These are phyloP conservation scores for Cordyceps farinosa DNA, from an alignment of 2,329 filamentous ascomycete species.

Conservation along the genomic window DNA sequence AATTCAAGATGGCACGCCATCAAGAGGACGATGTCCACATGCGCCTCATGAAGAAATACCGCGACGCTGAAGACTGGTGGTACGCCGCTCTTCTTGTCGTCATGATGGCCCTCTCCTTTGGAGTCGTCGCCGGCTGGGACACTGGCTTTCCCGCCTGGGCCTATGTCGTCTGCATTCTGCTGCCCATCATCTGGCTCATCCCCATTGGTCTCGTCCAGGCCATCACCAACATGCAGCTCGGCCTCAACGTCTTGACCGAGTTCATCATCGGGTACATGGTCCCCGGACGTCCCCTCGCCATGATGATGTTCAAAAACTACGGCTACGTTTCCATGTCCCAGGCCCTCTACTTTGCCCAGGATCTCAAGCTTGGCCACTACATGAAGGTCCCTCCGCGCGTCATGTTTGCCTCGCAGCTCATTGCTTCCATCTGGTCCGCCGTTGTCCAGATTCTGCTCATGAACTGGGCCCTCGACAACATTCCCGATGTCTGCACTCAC, in stretches of 20 bases:
- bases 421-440: conserved; percentile 59
- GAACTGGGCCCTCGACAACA: conserved; percentile 62
- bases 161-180: conserved; percentile 53
- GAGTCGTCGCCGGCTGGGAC: conserved; percentile 51
- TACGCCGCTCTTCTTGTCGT: conserved; percentile 48
- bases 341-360: conserved; percentile 61
- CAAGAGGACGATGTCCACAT: conserved; percentile 59
- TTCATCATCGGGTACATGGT: conserved; percentile 72
- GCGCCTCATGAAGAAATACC: conserved; percentile 59
- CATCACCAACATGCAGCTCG: conserved; percentile 60
- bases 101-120: conserved; percentile 54
- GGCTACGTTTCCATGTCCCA: conserved; percentile 66
- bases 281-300: conserved; percentile 64
- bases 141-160: conserved; percentile 58
- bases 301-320: conserved; percentile 78
- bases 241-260: conserved; percentile 69
- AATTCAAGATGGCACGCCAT: conserved; percentile 51
- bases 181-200: conserved; percentile 57
- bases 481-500: conserved; percentile 57
- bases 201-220: conserved; percentile 60
- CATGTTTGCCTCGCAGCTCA: conserved; percentile 58
- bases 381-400: conserved; percentile 62
- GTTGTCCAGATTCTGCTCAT: conserved; percentile 62
- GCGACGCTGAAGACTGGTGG: conserved; percentile 58
- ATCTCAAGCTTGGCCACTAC: conserved; percentile 67